Base-by-base conservation (phyloP, 2,329 filamentous ascomycete genomes). In the Sodiomyces alkalinus region DNA sequence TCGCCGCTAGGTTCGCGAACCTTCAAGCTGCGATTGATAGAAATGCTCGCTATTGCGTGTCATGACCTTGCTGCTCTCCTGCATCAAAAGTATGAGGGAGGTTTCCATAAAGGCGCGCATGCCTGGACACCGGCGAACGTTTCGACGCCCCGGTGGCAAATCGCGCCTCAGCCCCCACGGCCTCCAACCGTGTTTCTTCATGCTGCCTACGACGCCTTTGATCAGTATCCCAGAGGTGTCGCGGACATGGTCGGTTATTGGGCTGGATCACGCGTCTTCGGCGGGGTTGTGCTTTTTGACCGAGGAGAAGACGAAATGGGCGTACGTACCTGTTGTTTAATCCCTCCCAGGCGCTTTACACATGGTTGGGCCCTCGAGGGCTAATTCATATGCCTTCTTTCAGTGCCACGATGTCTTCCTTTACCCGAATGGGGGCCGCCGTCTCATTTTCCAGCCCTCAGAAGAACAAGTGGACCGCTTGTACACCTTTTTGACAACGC, bases 191-290 rank as follows among this genome's bases (percentile, higher is more conserved):
- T 41, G 9, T 41, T 45, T 29, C 16, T 17, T 11, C 35, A 43
- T 20, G 6, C 4, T 3, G 25, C 18, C 17, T 45, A 40, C 17
- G 4, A n/a, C 11, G 33, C 39, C 13, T 22, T 37, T 21, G 33
- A 37, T 7, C 31, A 37, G 12, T 45, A 42, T 17, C 40, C 41
- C 11, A 24, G 38, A 8, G 33, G 31, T 9, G 29, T 38, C 6
- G 42, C 39, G 11, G 40, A 43, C 25, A 32, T 39, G 16, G 37
- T 41, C 5, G 42, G 37, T n/a, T 45, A 42, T 30, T 45, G 39
- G 40, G 42, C 36, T 11, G 41, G 42, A 28, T 29, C 26, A 2
- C 40, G 41, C 21, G 41, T 43, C 20, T 22, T 43, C 2, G 41
- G 41, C 14, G 40, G 42, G 6, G 42, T 43, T 9, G 31, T 35